These are phyloP conservation scores for Bromus sterilis DNA, from an alignment of 176 grass and related monocot species.

Conservation along the genomic window DNA sequence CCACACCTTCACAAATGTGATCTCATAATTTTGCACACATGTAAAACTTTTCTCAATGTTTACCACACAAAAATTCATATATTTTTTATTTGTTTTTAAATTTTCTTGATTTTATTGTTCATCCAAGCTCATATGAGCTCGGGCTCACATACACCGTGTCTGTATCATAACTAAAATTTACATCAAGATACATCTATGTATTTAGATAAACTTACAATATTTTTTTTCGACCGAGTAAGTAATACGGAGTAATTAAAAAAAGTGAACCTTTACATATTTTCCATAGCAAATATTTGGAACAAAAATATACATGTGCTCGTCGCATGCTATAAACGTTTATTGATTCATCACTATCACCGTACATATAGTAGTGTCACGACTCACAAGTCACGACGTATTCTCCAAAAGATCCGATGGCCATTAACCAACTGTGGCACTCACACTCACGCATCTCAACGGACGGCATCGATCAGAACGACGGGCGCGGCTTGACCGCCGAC, in stretches of 20 bases:
- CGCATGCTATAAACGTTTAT: background rate
- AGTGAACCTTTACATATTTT: background rate
- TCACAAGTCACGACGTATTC: background rate
- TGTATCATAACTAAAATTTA: too few species aligned
- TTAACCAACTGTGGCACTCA: background rate
- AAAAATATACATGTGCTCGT: background rate
- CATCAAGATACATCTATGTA: too few species aligned
- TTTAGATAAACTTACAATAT: too few species aligned
- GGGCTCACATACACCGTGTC: too few species aligned
- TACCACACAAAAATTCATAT: too few species aligned
- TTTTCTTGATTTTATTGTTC: too few species aligned
- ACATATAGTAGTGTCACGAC: background rate
- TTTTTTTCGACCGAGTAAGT: too few species aligned
- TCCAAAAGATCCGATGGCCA: background rate
- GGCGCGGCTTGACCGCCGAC: background rate
- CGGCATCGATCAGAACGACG: conserved; percentile 23
- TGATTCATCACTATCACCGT: background rate
- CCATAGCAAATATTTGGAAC: background rate
- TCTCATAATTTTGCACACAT: too few species aligned
- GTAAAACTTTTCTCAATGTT: too few species aligned
- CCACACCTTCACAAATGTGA: too few species aligned
- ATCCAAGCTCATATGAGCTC: too few species aligned
- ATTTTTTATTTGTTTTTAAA: too few species aligned
- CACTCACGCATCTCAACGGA: background rate
- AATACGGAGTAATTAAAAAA: background rate